A percentile compares a stretch with the other conserved stretches of the same genome.
Evolutionary conservation across 345 rosid genomes (phyloP).

Genomic region (Linum trigynum): DNA sequence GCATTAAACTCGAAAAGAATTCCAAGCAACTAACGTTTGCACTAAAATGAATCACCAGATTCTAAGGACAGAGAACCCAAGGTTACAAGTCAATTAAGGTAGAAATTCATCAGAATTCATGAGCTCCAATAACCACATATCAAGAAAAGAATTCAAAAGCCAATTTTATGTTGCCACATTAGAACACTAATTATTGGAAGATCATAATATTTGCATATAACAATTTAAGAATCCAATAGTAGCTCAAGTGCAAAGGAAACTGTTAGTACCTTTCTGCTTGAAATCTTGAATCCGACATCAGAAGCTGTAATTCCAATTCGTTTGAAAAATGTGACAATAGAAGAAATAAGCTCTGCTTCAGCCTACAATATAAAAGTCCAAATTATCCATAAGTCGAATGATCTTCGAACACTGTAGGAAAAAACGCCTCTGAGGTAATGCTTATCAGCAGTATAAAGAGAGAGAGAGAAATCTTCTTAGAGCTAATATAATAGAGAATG

Average conservation of each 20-base stretch:
- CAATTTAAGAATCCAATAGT: background rate
- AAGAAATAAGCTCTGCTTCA: conserved; percentile 88
- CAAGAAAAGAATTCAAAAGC: background rate
- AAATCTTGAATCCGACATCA: conserved; percentile 87
- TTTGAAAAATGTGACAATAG: conserved; percentile 73
- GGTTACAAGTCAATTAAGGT: background rate
- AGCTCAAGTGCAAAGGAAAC: background rate
- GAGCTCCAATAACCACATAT: background rate
- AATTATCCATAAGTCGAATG: too few relatives aligned
- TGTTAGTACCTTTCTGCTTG: conserved; percentile 75
- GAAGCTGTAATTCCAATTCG: conserved; percentile 68
- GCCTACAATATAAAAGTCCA: conserved; percentile 35
- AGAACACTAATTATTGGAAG: too few relatives aligned
- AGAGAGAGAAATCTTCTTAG: background rate
- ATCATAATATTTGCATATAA: too few relatives aligned
- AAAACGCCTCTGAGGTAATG: background rate
- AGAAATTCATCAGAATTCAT: background rate
- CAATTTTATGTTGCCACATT: too few relatives aligned
- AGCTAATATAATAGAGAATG: background rate
- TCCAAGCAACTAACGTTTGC: background rate
- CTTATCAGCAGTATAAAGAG: background rate
- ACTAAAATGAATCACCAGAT: background rate
- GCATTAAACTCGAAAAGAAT: background rate
- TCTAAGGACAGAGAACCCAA: background rate
- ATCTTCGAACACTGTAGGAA: background rate